Evolutionary conservation across 192 early-diverging fungal species (phyloP), one percentile per base, ranked within the genome.

Genomic region (Coemansia aciculifera): DNA sequence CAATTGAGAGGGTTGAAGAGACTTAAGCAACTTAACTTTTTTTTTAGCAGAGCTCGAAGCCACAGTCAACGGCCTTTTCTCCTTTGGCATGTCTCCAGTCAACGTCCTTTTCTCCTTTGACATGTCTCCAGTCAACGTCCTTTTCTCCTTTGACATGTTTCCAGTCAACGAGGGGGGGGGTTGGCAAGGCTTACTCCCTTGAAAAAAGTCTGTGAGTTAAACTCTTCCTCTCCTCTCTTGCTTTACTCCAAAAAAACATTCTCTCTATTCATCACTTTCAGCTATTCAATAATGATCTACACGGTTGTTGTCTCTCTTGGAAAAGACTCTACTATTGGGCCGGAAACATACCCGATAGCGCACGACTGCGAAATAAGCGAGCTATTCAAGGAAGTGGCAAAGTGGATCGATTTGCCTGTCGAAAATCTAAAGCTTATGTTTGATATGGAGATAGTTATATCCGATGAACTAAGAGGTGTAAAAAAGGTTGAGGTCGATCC

Each of bases 301-400:
- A 34, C 7, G 11, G 27, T 34, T 11, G 44, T 59, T 5, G 3
- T 36, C 29, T 31, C 9, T 62, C 15, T 44, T 67, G 37, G 40
- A 4, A 12, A 19, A 21, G 7, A 15, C 7, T 19, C 12, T 15
- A 13, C 43, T 10, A 15, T 39, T 43, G 40, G 11, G 5, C 12
- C 23, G 2, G 61, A 23, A 42, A 5, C 19, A 44, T 63, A 17
- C 10, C 9, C 11, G 19, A 71, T 63, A 60, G 72, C 75, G 19
- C 43, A 21, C 7, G 49, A 24, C 7, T 24, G 49, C 10, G 49
- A 51, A 10, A 19, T 51, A 27, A 10, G 10, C 7, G 23, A 21
- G 10, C 1, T 51, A 11, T 51, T 24, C 24, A 10, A 6, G 21
- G 2, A 7, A 0, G 23, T 27, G 3, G 6, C 9, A 21, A 21